These are phyloP conservation scores for Jaltomata sinuosa DNA, from an alignment of 257 asterid species.

Conservation along the genomic window DNA sequence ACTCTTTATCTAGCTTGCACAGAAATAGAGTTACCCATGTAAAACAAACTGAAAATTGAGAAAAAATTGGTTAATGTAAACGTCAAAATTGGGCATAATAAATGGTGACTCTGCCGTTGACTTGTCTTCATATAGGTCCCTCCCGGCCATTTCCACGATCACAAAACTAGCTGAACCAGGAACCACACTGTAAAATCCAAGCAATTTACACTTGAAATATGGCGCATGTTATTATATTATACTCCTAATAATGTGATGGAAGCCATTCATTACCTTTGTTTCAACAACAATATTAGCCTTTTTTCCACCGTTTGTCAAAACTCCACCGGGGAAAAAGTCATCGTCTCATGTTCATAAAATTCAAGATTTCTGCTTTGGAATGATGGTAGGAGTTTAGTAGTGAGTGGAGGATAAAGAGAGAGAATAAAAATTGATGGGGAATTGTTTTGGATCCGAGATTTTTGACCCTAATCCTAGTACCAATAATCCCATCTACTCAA, in stretches of 20 bases:
- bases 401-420: not conserved
- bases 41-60: too few relatives aligned
- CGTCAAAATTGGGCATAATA: not conserved
- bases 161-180: not conserved
- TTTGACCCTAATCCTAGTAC: slow-evolving; percentile 28
- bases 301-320: too few relatives aligned
- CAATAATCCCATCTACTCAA: slow-evolving; percentile 5
- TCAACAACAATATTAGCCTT: not conserved
- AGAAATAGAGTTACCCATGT: too few relatives aligned
- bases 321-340: not conserved
- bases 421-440: slow-evolving; percentile 46
- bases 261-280: not conserved
- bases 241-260: not conserved
- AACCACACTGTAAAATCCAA: not conserved
- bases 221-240: not conserved
- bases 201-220: not conserved
- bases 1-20: too few relatives aligned
- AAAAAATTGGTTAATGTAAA: not conserved
- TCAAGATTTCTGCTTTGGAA: not conserved
- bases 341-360: not conserved
- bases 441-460: slow-evolving; percentile 64
- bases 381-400: not conserved
- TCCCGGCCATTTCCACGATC: not conserved
- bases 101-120: not conserved
- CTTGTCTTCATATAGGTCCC: not conserved